phyloP scores from a whole-genome alignment of 352 stramenopile genomes.

The Phytophthora syringae region DNA sequence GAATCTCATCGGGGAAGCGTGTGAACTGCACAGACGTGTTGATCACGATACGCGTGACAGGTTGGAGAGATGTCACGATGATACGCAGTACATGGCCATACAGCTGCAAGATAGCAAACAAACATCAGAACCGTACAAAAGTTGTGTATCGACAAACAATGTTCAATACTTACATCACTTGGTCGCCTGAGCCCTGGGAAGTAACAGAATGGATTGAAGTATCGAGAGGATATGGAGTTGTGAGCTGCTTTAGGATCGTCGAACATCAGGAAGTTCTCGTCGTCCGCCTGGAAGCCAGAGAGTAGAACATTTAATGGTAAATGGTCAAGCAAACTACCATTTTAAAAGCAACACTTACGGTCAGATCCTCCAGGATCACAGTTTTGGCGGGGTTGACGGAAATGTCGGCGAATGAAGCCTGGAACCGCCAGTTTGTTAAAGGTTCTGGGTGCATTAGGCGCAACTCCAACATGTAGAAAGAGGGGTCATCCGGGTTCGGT shows the following conservation, averaged over 20 bases:
- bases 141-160: background rate
- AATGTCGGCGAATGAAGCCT: conserved; percentile 52
- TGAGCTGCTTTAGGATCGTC: conserved; percentile 1
- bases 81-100: conserved; percentile 62
- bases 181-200: conserved; percentile 50
- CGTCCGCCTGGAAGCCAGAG: conserved; percentile 31
- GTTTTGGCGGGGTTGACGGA: conserved; percentile 31
- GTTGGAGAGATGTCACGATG: conserved; percentile 45
- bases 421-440: conserved; percentile 51
- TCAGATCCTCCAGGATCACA: conserved; percentile 50
- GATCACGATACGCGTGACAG: conserved; percentile 56
- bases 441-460: conserved; percentile 48
- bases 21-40: conserved; percentile 64
- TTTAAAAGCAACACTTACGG: conserved; percentile 21
- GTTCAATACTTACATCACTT: conserved; percentile 48
- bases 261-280: conserved; percentile 57
- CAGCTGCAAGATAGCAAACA: conserved; percentile 32
- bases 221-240: conserved; percentile 8
- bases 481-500: conserved; percentile 37
- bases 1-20: conserved; percentile 18
- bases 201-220: conserved; percentile 52
- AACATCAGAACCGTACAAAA: background rate
- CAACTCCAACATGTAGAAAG: conserved; percentile 65
- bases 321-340: background rate
- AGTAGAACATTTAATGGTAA: background rate